Base-by-base conservation (phyloP, 208 protist genomes). In the Trypanosomatidae sp. region DNA sequence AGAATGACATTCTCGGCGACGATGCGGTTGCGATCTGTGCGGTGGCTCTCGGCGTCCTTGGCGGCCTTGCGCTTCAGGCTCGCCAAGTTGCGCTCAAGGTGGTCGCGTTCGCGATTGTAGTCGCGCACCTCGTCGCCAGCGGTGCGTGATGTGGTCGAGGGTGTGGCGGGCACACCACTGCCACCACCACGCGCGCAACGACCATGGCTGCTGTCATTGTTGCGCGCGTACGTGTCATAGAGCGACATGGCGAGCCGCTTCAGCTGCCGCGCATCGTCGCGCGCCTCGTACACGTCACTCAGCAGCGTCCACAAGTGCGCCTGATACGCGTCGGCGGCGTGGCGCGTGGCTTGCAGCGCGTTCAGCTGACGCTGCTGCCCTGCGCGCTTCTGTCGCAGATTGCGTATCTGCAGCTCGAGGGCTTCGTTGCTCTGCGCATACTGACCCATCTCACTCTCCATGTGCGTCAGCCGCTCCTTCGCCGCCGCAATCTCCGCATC, bases 1-100 rank as follows among this genome's bases (percentile, higher is more conserved):
- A 98, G 76, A 33, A 88, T 67, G 1, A 97, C 88, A 61, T 97
- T 98, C 69, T 98, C 96, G 6, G 82, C 60, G 23, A 92, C 96
- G 56, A 97, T 97, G 44, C 92, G 80, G 35, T 66, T 81, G 44
- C 71, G 86, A 49, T 97, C 94, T 0, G 59, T 46, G 33, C 77
- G 78, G 65, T 91, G 90, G 35, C 88, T 90, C 57, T 98, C 91
- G 32, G 79, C 68, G 58, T 97, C 92, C 69, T 97, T 96, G 30
- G 70, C 70, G 28, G 96, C 79, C 61, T 96, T 94, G 41, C 75
- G 78, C 64, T 96, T 92, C 19, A 98, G 72, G 18, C 77, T 80
- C 0, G 78, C 86, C 15, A 98, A 60, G 48, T 94, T 95, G 23
- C 83, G 84, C 66, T 98, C 92, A 2, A 97, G 68, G 59, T 97